Base-by-base conservation (phyloP, 805 yeast species). In the Barnettozyma californica region DNA sequence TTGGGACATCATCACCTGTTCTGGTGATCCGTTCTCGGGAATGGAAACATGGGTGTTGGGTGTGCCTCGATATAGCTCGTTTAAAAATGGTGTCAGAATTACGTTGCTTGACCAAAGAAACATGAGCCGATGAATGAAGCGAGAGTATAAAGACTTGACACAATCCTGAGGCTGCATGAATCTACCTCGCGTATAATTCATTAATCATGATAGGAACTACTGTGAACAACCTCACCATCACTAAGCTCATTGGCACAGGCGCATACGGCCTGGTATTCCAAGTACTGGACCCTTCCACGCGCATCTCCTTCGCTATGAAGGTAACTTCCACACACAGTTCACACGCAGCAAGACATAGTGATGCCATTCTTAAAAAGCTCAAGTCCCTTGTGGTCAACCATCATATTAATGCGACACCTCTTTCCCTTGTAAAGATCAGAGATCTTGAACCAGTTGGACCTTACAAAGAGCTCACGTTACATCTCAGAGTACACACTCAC, bases 221-320 rank as follows among this genome's bases (percentile, higher is more conserved):
- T 25, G 45, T 59, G 40, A 59, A 56, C 51, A 51, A 54, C 20
- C 56, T 53, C 50, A 42, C 27, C 8, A 46, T 59, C n/a, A 37
- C 50, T 19, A 33, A 50, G 26, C 57, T 52, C 18, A 59, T 65
- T 10, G 96, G 96, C 8, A 77, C 92, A 0, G 97, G 97, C 25
- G 90, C 95, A 20, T 89, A 83, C 59, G 95, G 95, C 5, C 71
- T 84, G 29, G 92, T 89, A 8, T 87, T 84, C 68, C 71, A 78
- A 16, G 90, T 87, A 3, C 65, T 74, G 50, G 84, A 88, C 60
- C 54, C 73, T 19, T 59, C 56, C 39, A 74, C 84, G 0, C 73
- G 75, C 16, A 65, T 70, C 43, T 66, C 70, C 19, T 81, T 71
- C 57, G 96, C 96, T 2, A 78, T 90, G 51, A 89, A 89, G 62